A percentile compares a stretch with the other conserved stretches of the same genome.
phyloP scores from a whole-genome alignment of 2,329 filamentous ascomycete species.

The Thelonectria discophora region DNA sequence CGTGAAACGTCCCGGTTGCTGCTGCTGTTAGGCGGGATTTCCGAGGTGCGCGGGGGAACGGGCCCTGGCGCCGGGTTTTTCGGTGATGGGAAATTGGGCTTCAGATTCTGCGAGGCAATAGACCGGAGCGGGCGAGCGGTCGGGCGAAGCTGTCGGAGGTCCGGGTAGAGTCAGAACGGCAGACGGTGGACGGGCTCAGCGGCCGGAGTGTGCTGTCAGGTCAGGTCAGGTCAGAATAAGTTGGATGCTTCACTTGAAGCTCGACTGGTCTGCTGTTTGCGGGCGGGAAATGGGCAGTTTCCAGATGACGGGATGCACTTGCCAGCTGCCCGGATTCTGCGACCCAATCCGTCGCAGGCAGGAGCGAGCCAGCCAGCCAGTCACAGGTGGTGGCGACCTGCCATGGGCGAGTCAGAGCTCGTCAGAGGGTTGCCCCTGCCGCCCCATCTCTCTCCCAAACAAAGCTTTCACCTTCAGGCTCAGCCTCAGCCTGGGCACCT shows the following conservation, averaged over 20 bases:
- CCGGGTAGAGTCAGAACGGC: constrained; percentile 3
- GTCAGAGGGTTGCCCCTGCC: constrained; percentile 3
- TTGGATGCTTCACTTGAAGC: constrained; percentile 18
- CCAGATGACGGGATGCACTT: constrained; percentile 29
- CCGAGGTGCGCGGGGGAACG: constrained; percentile 7
- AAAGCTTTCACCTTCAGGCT: background rate
- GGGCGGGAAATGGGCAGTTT: constrained; percentile 30
- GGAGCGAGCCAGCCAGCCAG: no score
- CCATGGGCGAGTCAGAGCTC: constrained; percentile 15
- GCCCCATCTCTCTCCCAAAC: background rate
- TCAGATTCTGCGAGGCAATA: constrained; percentile 5
- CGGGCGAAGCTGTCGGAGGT: constrained; percentile 11
- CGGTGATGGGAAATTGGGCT: constrained; percentile 19
- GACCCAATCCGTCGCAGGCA: constrained; percentile 6
- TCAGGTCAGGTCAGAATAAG: constrained; percentile 18
- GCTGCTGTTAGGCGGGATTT: constrained; percentile 2
- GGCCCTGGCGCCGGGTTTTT: constrained; percentile 11
- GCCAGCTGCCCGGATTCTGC: constrained; percentile 20
- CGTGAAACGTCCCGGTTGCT: constrained; percentile 3
- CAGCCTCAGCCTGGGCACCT: no score
- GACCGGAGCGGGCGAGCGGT: constrained; percentile 13
- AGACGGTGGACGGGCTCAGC: constrained; percentile 9
- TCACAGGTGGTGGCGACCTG: constrained; percentile 20
- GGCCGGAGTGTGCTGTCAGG: constrained; percentile 1
- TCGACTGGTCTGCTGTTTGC: constrained; percentile 17